Base-by-base conservation (phyloP, 352 stramenopile species). In the Elongisporangium anandrum region DNA sequence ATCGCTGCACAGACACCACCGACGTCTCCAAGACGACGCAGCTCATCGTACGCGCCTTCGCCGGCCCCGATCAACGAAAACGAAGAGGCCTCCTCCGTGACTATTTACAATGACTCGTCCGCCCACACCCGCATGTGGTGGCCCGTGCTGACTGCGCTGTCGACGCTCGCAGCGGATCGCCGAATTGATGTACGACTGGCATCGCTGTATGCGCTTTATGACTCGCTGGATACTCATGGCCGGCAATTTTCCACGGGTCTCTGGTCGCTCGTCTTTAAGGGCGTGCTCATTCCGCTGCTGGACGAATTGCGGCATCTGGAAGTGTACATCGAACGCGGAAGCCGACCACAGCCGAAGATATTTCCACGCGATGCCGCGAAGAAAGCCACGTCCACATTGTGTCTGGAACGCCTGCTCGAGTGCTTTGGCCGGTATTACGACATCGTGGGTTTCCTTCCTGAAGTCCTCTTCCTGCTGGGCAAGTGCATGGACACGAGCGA, bases 81-180 rank as follows among this genome's bases (percentile, higher is more conserved):
- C 17, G 47, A 34, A 17, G 59, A 64, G 34, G 50, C 50, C 16
- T 45, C 34, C 2, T 12, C 59, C 4, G 34, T 50, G 29, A 62
- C 50, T 20, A 65, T 85, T 16, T 91, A 90, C 57, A 94, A 83
- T 29, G 85, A 94, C 64, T 87, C 77, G 0, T 67, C 77, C 12
- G 65, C 70, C 2, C 85, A 92, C 66, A 93, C 77, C 15, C 72
- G 83, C 20, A 81, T 91, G 64, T 92, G 81, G 85, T 99, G 97
- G 97, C 97, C 97, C 0, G 89, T 99, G 50, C 72, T 99, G 51
- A 96, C 98, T 6, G 97, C 96, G 22, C 72, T 99, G n/a, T 97
- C 92, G 0, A 94, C 90, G 26, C 78, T 97, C 15, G 90, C 98
- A 57, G 88, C 86, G 1, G 96, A 99, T 60, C 70, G 75, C 12